Base-by-base conservation (phyloP, 345 rosid species). In the Brassica carinata region DNA sequence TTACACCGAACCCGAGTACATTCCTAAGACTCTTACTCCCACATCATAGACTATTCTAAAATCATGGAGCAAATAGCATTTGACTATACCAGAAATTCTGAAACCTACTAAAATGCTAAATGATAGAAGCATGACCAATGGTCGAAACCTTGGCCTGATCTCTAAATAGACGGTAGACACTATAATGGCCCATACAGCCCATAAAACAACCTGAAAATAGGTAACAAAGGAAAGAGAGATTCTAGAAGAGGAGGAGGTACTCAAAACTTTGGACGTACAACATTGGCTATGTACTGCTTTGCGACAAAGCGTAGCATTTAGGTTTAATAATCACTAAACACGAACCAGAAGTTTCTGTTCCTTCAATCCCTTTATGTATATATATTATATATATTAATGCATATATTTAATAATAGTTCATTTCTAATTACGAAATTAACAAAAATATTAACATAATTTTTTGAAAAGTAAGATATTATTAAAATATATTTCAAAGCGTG, bases 161-260 rank as follows among this genome's bases (percentile, higher is more conserved):
- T 10, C 1, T 38, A 36, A 3, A 13, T 4, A 55, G 29, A 55
- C 8, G 5, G 7, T 30, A 9, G 27, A 53, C 23, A 14, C 14
- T 43, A 36, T 4, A 73, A 19, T 2, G 75, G 75, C 72, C 78
- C 55, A 26, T 64, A 34, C 36, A 62, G 75, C 79, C 75, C 75
- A 62, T 5, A 14, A 53, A 58, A 27, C 9, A 65, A 53, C 45
- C 23, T 26, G 27, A 69, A 5, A 14, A 8, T 17, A 70, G 19
- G 62, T 57, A 69, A 30, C 36, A 68, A 61, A 61, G n/a, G n/a
- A n/a, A n/a, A 61, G 15, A 7, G 62, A 40, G 69, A 58, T 76
- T 81, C 84, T 81, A 81, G 84, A 81, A 76, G 84, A 76, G 55
- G n/a, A n/a, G n/a, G 68, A 55, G 76, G 80, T 81, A 65, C 77